Base-by-base conservation (phyloP, 345 rosid species). In the Dimocarpus longan region DNA sequence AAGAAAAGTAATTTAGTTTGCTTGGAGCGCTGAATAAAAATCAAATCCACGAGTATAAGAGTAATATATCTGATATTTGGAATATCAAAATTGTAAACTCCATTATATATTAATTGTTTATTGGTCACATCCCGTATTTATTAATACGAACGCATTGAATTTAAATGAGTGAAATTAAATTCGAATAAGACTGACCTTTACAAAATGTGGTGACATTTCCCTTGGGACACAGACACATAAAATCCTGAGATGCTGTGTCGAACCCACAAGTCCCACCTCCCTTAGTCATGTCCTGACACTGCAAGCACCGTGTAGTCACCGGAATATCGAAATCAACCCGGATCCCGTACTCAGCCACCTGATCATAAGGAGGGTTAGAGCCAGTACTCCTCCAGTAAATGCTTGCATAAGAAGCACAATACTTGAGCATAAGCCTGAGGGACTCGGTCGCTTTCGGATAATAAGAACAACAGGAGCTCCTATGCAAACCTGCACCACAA, bases 381-480 rank as follows among this genome's bases (percentile, higher is more conserved):
- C 90, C 92, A 1, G 70, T 79, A 74, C 85, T 93, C 82, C 92
- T 90, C 99, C 99, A 91, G 39, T 96, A 89, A 81, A 96, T 86
- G 24, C 99, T 91, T 0, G 97, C 89, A 71, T 93, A 94, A 11
- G 91, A 86, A 12, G 95, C 91, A n/a, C 97, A 96, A 70, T 91
- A 90, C 80, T 84, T 80, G 16, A 94, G 85, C 97, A 96, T 96
- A 71, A 96, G 82, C 90, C 97, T 85, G 26, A 92, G 81, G 24
- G 99, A 94, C 68, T 94, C 97, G 0, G 90, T 90, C 0, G 97
- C 97, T 77, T 90, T 96, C 0, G 99, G 98, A 68, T 84, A 88
- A 69, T 96, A 95, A 11, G 95, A 88, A 72, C 99, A 95, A 77
- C 98, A 95, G 40, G 98, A 93, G 71, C 87, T 86, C 18, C 82